A percentile compares a stretch with the other conserved stretches of the same genome.
These are phyloP conservation scores for Trypanosoma boissoni DNA, from an alignment of 208 protist genomes.

Conservation along the genomic window DNA sequence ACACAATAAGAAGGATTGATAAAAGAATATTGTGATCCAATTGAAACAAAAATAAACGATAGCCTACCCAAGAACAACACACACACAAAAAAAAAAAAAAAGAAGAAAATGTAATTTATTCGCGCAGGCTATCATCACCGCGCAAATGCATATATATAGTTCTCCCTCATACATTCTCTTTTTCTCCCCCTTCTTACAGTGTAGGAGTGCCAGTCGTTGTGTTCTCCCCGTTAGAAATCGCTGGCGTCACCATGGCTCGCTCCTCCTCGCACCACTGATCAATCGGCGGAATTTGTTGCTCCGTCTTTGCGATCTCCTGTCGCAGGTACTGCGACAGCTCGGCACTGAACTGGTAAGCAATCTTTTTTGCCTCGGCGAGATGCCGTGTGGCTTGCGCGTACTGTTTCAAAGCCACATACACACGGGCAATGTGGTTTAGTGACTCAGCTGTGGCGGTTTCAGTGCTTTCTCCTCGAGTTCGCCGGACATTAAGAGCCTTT, in stretches of 20 bases:
- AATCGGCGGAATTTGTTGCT: conserved; percentile 70
- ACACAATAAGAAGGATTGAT: neutral
- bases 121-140: too few relatives aligned
- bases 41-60: neutral
- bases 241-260: conserved; percentile 25
- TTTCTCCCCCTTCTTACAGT: neutral
- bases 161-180: neutral
- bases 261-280: conserved; percentile 72
- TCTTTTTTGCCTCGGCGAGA: conserved; percentile 70
- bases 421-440: conserved; percentile 81
- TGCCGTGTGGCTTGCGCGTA: conserved; percentile 62
- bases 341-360: conserved; percentile 66
- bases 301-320: conserved; percentile 74
- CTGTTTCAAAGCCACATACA: conserved; percentile 63
- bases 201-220: neutral
- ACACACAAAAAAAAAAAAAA: neutral
- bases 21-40: neutral
- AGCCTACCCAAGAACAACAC: neutral
- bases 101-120: too few relatives aligned
- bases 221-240: neutral
- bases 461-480: conserved; percentile 73
- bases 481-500: conserved; percentile 85
- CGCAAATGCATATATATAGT: too few relatives aligned
- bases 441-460: conserved; percentile 80
- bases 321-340: conserved; percentile 70